Conservation (phyloP, 2,329 filamentous ascomycete species). For the Monosporascus sp. region DNA sequence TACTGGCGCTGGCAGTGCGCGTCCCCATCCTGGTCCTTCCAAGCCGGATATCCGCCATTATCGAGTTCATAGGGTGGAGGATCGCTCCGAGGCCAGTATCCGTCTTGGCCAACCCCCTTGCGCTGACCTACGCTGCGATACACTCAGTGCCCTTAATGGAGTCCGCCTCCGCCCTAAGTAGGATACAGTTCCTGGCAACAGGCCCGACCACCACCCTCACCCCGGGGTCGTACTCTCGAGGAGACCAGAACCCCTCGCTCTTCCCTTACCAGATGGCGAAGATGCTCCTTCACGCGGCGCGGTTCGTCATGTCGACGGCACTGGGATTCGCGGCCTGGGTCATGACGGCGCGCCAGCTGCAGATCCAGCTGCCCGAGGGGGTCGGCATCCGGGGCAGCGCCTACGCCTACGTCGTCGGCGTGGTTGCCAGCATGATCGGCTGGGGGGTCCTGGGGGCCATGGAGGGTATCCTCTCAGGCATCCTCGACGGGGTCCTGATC, state of each 20-base stretch:
- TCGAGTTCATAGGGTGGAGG: constrained; percentile 70
- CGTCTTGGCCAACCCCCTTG: constrained; percentile 83
- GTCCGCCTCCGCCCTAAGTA: constrained; percentile 72
- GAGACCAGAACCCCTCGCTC: constrained; percentile 48
- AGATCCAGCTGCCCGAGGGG: constrained; percentile 51
- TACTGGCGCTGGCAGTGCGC: constrained; percentile 74
- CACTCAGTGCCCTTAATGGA: constrained; percentile 78
- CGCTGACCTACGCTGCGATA: constrained; percentile 88
- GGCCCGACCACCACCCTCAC: constrained; percentile 69
- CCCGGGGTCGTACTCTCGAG: constrained; percentile 44
- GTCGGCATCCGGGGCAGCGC: constrained; percentile 67
- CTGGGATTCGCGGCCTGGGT: constrained; percentile 97
- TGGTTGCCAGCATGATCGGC: constrained; percentile 90
- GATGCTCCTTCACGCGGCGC: constrained; percentile 81
- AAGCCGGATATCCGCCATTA: constrained; percentile 56
- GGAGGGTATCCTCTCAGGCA: constrained; percentile 81
- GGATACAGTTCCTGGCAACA: constrained; percentile 75
- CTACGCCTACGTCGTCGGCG: constrained; percentile 89
- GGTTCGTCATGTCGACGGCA: constrained; percentile 83
- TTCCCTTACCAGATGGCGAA: constrained; percentile 88
- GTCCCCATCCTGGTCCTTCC: constrained; percentile 83
- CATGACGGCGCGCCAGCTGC: constrained; percentile 75
- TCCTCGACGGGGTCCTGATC: constrained; percentile 82
- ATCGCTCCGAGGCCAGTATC: constrained; percentile 82
- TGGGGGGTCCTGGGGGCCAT: constrained; percentile 90